phyloP scores from a whole-genome alignment of 2,329 filamentous ascomycete species.

The Teratosphaeria pseudoeucalypti region DNA sequence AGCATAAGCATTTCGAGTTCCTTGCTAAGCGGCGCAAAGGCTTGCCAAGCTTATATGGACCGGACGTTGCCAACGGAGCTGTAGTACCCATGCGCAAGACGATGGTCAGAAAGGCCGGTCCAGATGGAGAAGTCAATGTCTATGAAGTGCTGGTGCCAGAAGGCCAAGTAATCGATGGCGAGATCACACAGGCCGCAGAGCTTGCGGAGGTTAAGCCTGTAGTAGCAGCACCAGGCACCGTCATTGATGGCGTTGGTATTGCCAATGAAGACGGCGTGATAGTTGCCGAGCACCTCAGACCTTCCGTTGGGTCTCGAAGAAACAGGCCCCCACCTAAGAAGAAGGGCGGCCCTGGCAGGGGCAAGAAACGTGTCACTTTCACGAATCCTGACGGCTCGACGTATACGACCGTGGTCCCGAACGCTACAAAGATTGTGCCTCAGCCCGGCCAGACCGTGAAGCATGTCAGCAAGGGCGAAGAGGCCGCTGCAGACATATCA shows the following conservation, averaged over 20 bases:
- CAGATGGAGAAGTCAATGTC: conserved; percentile 66
- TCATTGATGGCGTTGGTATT: conserved; percentile 49
- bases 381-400: conserved; percentile 32
- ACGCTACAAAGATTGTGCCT: conserved; percentile 27
- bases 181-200: conserved; percentile 54
- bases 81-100: conserved; percentile 56
- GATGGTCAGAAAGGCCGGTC: conserved; percentile 59
- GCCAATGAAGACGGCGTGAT: conserved; percentile 53
- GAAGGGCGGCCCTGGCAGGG: conserved; percentile 64
- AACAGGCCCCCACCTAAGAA: conserved; percentile 71
- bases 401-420: conserved; percentile 29
- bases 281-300: conserved; percentile 33
- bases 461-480: conserved; percentile 26
- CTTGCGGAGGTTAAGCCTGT: conserved; percentile 32
- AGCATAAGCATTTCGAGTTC: conserved; percentile 44
- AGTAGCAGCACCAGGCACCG: conserved; percentile 46
- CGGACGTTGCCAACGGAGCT: conserved; percentile 17
- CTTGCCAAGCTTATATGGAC: conserved; percentile 42
- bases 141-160: conserved; percentile 75
- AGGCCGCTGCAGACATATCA: conserved; percentile 25
- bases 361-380: conserved; percentile 64
- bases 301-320: conserved; percentile 39
- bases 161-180: conserved; percentile 69
- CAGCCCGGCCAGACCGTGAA: conserved; percentile 25
- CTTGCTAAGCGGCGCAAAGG: conserved; percentile 53